These are phyloP conservation scores for Hyphodiscus sp. DNA, from an alignment of 2,329 filamentous ascomycete species.

Conservation along the genomic window DNA sequence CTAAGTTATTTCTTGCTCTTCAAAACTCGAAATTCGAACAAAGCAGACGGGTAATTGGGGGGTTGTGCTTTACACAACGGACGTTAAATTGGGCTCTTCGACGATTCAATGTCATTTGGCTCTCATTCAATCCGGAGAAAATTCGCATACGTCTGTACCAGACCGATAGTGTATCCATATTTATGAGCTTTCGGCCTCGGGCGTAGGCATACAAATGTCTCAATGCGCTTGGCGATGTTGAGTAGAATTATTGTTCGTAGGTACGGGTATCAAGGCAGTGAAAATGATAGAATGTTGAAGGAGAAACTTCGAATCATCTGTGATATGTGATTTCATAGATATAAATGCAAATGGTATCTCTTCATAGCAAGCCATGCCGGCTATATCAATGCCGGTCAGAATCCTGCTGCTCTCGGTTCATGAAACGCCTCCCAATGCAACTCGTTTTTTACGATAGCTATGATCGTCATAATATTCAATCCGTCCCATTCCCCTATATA, in stretches of 20 bases:
- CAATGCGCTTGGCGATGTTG: no score
- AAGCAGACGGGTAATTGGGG: no score
- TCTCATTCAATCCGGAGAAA: slow-evolving; percentile 39
- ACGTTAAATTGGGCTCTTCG: slow-evolving; percentile 37
- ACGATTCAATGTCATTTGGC: slow-evolving; percentile 34
- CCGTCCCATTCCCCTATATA: background rate
- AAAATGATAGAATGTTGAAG: no score
- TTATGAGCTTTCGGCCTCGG: slow-evolving; percentile 23
- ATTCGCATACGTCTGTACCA: slow-evolving; percentile 22
- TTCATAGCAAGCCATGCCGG: background rate
- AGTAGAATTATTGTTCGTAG: no score
- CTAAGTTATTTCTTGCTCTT: background rate
- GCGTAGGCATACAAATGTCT: slow-evolving; percentile 16
- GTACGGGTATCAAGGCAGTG: no score
- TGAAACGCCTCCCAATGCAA: background rate
- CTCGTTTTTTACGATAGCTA: no score
- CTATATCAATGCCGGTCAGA: background rate
- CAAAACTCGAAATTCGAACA: background rate
- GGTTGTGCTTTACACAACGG: slow-evolving; percentile 19
- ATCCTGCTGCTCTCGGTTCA: background rate
- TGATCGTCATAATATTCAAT: background rate
- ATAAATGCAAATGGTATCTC: background rate
- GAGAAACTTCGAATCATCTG: background rate
- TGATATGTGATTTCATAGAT: background rate
- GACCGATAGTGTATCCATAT: slow-evolving; percentile 17